Percentiles rank a stretch among this genome's conserved stretches.
Conservation (phyloP, 2,329 filamentous ascomycete genomes). For the Diplodia scrobiculata region DNA sequence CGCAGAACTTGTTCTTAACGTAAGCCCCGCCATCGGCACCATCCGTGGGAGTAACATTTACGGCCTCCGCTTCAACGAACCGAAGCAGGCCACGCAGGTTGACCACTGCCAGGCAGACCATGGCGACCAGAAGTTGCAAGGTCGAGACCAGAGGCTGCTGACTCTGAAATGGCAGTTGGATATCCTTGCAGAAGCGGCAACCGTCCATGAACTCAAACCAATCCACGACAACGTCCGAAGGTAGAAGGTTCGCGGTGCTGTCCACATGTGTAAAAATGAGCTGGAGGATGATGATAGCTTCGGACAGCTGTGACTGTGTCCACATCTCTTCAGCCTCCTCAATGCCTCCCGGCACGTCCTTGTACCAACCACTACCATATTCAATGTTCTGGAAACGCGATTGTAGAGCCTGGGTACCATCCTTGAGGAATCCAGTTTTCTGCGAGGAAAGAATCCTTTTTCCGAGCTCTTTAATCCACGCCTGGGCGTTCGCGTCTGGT, state of each 20-base stretch:
- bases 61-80: conserved; percentile 48
- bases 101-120: conserved; percentile 71
- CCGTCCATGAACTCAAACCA: conserved; percentile 39
- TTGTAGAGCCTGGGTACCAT: conserved; percentile 55
- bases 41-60: neutral
- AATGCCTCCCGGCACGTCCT: conserved; percentile 50
- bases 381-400: conserved; percentile 52
- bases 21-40: conserved; percentile 51
- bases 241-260: conserved; percentile 45
- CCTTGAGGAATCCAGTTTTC: conserved; percentile 51
- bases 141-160: conserved; percentile 58
- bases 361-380: conserved; percentile 51
- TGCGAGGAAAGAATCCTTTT: conserved; percentile 38
- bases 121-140: conserved; percentile 68
- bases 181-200: conserved; percentile 65
- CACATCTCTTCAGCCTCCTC: conserved; percentile 64
- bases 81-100: conserved; percentile 65
- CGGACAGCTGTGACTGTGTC: conserved; percentile 65
- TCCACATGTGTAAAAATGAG: conserved; percentile 72
- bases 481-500: conserved; percentile 38
- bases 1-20: conserved; percentile 67
- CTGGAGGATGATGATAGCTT: conserved; percentile 73
- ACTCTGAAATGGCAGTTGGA: conserved; percentile 42
- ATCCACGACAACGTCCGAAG: conserved; percentile 39
- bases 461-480: conserved; percentile 42